Conservation (phyloP, 805 yeast species). For the Spathaspora gorwiae region DNA sequence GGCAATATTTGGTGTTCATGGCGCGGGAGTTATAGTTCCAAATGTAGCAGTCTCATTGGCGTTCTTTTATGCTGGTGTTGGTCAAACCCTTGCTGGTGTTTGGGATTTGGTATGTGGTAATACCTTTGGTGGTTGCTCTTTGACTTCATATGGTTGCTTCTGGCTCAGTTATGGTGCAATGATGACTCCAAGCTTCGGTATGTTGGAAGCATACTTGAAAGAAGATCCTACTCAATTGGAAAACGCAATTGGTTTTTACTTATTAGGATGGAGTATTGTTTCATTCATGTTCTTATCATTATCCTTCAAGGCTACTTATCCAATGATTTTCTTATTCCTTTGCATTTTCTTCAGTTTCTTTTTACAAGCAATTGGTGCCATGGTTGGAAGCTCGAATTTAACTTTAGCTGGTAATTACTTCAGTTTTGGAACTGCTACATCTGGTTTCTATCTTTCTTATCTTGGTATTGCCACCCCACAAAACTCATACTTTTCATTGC, state of each 20-base stretch:
- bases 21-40: slow-evolving; percentile 40
- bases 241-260: slow-evolving; percentile 54
- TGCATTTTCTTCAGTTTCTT: slow-evolving; percentile 53
- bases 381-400: slow-evolving; percentile 37
- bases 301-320: slow-evolving; percentile 48
- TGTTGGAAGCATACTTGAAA: slow-evolving; percentile 39
- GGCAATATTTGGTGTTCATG: slow-evolving; percentile 44
- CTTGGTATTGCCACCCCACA: slow-evolving; percentile 56
- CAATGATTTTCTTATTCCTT: slow-evolving; percentile 50
- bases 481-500: slow-evolving; percentile 53
- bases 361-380: slow-evolving; percentile 41
- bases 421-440: slow-evolving; percentile 50
- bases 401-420: slow-evolving; percentile 58
- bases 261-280: slow-evolving; percentile 63
- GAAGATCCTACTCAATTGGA: slow-evolving; percentile 37
- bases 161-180: slow-evolving; percentile 49
- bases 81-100: slow-evolving; percentile 47
- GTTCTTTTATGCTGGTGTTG: slow-evolving; percentile 47
- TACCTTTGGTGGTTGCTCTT: slow-evolving; percentile 53
- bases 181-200: slow-evolving; percentile 53
- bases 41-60: slow-evolving; percentile 43
- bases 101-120: slow-evolving; percentile 49
- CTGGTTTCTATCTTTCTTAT: slow-evolving; percentile 62
- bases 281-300: slow-evolving; percentile 53
- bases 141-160: slow-evolving; percentile 52